Percentiles rank a stretch among this genome's conserved stretches.
These are phyloP conservation scores for Leccinum pachyderme DNA, from an alignment of 1,284 basidiomycete genomes.

Conservation along the genomic window DNA sequence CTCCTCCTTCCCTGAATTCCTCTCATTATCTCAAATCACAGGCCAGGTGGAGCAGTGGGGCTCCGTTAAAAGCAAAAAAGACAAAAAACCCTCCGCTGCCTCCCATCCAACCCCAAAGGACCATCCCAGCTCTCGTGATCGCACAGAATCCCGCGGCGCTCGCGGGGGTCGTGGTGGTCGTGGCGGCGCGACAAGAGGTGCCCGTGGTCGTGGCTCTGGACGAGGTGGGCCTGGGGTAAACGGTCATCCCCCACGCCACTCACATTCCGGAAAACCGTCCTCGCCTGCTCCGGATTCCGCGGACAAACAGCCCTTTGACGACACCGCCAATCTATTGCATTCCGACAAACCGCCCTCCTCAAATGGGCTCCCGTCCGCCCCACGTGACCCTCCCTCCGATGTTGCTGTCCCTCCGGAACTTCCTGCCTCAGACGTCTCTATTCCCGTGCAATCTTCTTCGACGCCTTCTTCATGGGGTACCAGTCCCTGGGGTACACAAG, in stretches of 20 bases:
- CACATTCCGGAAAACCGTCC: conserved; percentile 24
- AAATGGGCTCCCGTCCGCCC: conserved; percentile 12
- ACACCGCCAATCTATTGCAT: conserved; percentile 15
- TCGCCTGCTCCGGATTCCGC: conserved; percentile 21
- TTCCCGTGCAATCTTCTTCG: conserved; percentile 7
- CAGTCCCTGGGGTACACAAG: conserved; percentile 29
- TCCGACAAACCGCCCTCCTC: conserved; percentile 21
- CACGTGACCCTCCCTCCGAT: conserved; percentile 16
- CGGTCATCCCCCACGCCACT: conserved; percentile 29
- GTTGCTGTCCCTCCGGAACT: conserved; percentile 11
- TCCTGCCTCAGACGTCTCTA: conserved; percentile 9
- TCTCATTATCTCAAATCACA: conserved; percentile 32
- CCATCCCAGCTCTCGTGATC: conserved; percentile 39
- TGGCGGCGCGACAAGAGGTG: conserved; percentile 57
- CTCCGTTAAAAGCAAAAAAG: conserved; percentile 84
- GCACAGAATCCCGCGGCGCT: conserved; percentile 61
- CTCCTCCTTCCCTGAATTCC: conserved; percentile 5
- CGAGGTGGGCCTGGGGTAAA: conserved; percentile 40
- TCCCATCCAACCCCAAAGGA: conserved; percentile 46
- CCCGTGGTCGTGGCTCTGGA: conserved; percentile 54
- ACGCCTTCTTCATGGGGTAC: conserved; percentile 25
- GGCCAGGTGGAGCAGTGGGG: conserved; percentile 84
- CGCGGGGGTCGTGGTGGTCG: conserved; percentile 66
- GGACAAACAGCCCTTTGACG: conserved; percentile 20
- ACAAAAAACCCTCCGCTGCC: conserved; percentile 56